A percentile compares a stretch with the other conserved stretches of the same genome.
phyloP scores from a whole-genome alignment of 2,329 filamentous ascomycete genomes.

The Paracamarosporium sp. region DNA sequence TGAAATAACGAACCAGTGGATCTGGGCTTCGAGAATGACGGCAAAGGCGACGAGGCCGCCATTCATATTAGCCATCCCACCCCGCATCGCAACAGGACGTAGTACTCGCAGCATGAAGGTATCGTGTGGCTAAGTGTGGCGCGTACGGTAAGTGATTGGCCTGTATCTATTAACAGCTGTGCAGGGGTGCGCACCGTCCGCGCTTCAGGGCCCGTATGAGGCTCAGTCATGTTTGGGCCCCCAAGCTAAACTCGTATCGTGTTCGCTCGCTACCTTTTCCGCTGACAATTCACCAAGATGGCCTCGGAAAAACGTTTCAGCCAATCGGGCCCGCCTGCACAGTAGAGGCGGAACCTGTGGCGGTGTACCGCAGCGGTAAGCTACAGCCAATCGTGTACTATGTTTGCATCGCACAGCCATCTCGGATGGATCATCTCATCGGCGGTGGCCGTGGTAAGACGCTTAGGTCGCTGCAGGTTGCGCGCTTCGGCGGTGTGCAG shows the following conservation, averaged over 20 bases:
- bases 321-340: slow-evolving; percentile 4
- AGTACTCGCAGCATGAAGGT: background rate
- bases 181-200: slow-evolving; percentile 1
- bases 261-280: background rate
- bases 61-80: slow-evolving; percentile 12
- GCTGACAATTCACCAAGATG: background rate
- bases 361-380: slow-evolving; percentile 4
- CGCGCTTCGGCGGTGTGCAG: slow-evolving; percentile 4
- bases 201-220: background rate
- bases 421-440: background rate
- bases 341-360: slow-evolving; percentile 4
- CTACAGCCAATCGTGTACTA: background rate
- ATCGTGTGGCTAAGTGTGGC: slow-evolving; percentile 11
- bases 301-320: background rate
- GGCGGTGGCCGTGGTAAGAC: slow-evolving; percentile 1
- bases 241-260: background rate
- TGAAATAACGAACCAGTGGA: background rate
- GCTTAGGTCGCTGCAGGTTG: background rate
- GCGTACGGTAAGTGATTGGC: slow-evolving; percentile 5
- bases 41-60: slow-evolving; percentile 9
- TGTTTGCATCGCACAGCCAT: slow-evolving; percentile 5
- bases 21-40: background rate
- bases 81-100: slow-evolving; percentile 8
- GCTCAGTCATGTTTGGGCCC: slow-evolving; percentile 4
- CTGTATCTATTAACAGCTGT: slow-evolving; percentile 6